Evolutionary conservation across 257 asterid species (phyloP).

Genomic region (Jacaranda copaia): DNA sequence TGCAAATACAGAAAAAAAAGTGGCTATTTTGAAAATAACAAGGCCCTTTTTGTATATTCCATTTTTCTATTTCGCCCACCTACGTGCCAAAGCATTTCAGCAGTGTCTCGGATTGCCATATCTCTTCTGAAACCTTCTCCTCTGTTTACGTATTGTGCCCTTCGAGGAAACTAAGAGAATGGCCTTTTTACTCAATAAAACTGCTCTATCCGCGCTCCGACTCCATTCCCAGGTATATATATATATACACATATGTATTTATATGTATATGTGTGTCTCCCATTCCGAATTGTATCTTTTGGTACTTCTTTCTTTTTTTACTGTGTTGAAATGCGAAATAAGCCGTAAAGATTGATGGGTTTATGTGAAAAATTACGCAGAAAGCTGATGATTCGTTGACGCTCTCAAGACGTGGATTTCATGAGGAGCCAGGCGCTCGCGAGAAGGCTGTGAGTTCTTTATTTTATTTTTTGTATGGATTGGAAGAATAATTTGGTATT

Average conservation of each 20-base stretch:
- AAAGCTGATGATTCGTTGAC: constrained; percentile 48
- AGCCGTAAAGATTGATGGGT: constrained; percentile 32
- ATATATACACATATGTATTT: background rate
- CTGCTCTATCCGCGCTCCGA: constrained; percentile 59
- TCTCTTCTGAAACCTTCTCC: constrained; percentile 21
- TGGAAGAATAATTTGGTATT: constrained; percentile 9
- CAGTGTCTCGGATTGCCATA: constrained; percentile 7
- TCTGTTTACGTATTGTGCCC: background rate
- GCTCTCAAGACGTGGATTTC: constrained; percentile 67
- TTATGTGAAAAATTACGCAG: constrained; percentile 39
- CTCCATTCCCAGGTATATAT: constrained; percentile 54
- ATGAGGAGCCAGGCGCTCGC: constrained; percentile 85
- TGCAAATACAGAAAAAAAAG: background rate
- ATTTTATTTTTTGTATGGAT: background rate
- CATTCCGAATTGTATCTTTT: background rate
- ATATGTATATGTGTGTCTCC: background rate
- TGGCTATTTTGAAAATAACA: constrained; percentile 29
- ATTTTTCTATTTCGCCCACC: constrained; percentile 9
- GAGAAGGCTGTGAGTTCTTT: constrained; percentile 82
- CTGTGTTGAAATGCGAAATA: constrained; percentile 5
- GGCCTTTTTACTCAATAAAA: constrained; percentile 65
- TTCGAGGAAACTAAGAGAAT: constrained; percentile 31
- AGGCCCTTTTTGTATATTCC: background rate
- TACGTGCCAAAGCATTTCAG: constrained; percentile 2
- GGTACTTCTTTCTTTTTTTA: background rate